Percentiles rank a stretch among this genome's conserved stretches.
Evolutionary conservation across 2,329 filamentous ascomycete species (phyloP).

Genomic region (Trichoderma sp.): DNA sequence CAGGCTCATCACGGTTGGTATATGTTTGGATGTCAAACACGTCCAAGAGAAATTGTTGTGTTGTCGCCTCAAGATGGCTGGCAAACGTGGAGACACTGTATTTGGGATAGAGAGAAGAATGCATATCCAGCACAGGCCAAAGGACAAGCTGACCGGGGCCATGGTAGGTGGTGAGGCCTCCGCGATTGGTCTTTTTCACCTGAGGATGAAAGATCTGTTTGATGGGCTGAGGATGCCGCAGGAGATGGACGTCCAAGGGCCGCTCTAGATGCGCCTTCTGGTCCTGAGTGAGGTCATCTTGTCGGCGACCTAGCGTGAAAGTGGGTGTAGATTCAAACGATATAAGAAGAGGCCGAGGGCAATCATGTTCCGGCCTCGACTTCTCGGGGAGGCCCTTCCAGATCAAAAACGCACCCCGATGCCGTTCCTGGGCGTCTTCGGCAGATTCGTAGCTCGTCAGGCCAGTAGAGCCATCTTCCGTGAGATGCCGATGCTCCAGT

Average conservation of each 20-base stretch:
- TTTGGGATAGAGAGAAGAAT: conserved; percentile 49
- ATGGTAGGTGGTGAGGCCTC: conserved; percentile 92
- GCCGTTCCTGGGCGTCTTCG: conserved; percentile 32
- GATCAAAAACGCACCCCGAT: conserved; percentile 34
- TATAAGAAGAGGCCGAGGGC: conserved; percentile 68
- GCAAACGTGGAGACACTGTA: conserved; percentile 76
- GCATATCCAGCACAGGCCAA: conserved; percentile 88
- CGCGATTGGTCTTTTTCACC: conserved; percentile 72
- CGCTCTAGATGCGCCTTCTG: conserved; percentile 46
- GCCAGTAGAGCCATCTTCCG: conserved; percentile 21
- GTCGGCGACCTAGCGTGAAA: conserved; percentile 86
- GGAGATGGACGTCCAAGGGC: conserved; percentile 36
- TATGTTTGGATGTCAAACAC: conserved; percentile 57
- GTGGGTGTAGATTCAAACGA: conserved; percentile 80
- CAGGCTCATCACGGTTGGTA: conserved; percentile 70
- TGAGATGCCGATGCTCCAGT: conserved; percentile 33
- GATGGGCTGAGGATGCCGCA: conserved; percentile 29
- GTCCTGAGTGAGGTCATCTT: conserved; percentile 47
- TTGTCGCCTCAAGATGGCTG: conserved; percentile 69
- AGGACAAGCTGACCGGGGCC: conserved; percentile 88
- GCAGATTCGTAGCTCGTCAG: conserved; percentile 34
- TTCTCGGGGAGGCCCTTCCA: conserved; percentile 30
- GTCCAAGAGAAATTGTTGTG: conserved; percentile 60
- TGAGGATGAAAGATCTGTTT: conserved; percentile 45
- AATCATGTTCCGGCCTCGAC: conserved; percentile 16